Conservation (phyloP, 352 stramenopile species). For the Phytophthora pistaciae region DNA sequence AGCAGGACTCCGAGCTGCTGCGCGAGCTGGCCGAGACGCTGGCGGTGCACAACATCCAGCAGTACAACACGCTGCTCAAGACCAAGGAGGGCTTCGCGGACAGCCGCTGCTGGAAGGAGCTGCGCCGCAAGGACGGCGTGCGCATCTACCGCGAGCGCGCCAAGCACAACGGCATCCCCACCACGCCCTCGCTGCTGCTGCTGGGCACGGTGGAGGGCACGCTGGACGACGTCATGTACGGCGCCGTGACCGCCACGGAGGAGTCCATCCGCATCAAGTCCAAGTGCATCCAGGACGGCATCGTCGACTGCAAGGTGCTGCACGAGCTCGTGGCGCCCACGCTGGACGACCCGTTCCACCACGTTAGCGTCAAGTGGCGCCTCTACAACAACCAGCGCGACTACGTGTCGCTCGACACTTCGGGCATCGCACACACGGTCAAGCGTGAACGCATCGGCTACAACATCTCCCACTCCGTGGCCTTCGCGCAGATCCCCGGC, state of each 20-base stretch:
- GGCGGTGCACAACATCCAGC: slow-evolving; percentile 52
- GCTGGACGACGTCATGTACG: slow-evolving; percentile 79
- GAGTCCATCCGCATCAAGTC: slow-evolving; percentile 63
- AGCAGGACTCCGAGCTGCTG: slow-evolving; percentile 42
- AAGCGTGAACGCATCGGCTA: slow-evolving; percentile 55
- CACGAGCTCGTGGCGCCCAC: slow-evolving; percentile 52
- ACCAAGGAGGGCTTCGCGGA: slow-evolving; percentile 52
- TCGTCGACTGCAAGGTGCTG: slow-evolving; percentile 63
- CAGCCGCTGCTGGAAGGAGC: slow-evolving; percentile 45
- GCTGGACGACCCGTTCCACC: slow-evolving; percentile 54
- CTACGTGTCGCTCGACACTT: slow-evolving; percentile 63
- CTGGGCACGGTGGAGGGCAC: slow-evolving; percentile 57
- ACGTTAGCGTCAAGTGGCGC: slow-evolving; percentile 62
- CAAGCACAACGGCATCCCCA: slow-evolving; percentile 24
- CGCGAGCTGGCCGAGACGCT: slow-evolving; percentile 49
- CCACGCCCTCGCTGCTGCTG: slow-evolving; percentile 60
- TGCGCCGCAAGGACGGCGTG: slow-evolving; percentile 43
- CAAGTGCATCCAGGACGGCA: slow-evolving; percentile 54
- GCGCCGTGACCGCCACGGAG: slow-evolving; percentile 46
- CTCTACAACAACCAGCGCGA: slow-evolving; percentile 56
- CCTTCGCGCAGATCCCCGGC: slow-evolving; percentile 50
- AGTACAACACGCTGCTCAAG: slow-evolving; percentile 54
- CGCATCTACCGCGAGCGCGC: slow-evolving; percentile 50
- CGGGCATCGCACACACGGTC: slow-evolving; percentile 44
- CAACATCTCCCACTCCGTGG: slow-evolving; percentile 64